Base-by-base conservation (phyloP, 176 grass and related monocot genomes). In the Leersia perrieri region DNA sequence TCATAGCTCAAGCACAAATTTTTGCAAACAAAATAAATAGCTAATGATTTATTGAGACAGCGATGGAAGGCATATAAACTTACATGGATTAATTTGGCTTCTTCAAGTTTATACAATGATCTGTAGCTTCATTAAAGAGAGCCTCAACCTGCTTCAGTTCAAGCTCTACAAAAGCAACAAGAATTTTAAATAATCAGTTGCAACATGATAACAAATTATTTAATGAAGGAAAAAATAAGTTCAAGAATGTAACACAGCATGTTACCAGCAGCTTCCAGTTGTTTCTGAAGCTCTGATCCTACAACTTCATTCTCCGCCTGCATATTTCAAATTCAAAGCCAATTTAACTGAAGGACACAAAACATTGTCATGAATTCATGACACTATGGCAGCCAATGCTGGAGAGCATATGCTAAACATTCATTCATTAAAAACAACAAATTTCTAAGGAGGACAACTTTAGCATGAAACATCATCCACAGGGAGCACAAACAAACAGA, bases 61-160 rank as follows among this genome's bases (percentile, higher is more conserved):
- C 23, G 33, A 31, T 72, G 16, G 14, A 76, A 71, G 28, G 2
- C 42, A 65, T 47, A 7, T 15, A 45, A 85, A 66, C 82, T 89
- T 85, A 81, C 87, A 72, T 72, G 55, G 68, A 73, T 36, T 89
- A 85, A 57, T 95, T 88, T 44, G 86, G 90, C 80, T 79, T 98
- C 80, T 98, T 98, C 68, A 95, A 72, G 83, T 98, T 98, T 92
- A 98, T 83, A 82, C 92, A 98, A 67, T 93, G 89, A 65, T 98
- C 90, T 1, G 92, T 92, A 22, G 95, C 95, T 87, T 93, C 74
- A 77, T 93, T 94, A 75, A 98, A 98, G 58, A 93, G 74, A 63
- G 66, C 88, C 68, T 98, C 82, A 41, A 93, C 92, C 82, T 87
- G 82, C 67, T 98, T 89, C 88, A 92, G 35, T 66, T 98, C 92